Conservation (phyloP, 2,329 filamentous ascomycete genomes). For the Herpotrichia juniperi region DNA sequence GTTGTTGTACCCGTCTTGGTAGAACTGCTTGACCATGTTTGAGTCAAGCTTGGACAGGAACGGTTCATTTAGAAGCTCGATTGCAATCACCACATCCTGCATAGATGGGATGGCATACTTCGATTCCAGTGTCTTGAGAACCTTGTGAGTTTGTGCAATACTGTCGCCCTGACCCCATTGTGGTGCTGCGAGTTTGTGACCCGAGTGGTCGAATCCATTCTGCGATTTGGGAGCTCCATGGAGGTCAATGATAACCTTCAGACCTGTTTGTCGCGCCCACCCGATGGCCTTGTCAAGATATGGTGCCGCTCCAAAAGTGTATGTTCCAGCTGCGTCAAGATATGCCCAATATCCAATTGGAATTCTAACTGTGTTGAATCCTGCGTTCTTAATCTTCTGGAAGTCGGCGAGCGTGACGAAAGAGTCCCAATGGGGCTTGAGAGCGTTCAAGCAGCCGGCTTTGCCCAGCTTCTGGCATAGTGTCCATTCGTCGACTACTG, state of each 20-base stretch:
- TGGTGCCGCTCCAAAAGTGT: conserved; percentile 56
- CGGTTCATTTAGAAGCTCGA: conserved; percentile 64
- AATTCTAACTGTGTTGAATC: conserved; percentile 65
- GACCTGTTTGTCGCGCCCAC: conserved; percentile 59
- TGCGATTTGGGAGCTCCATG: conserved; percentile 60
- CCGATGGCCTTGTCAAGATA: conserved; percentile 63
- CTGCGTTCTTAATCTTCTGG: conserved; percentile 60
- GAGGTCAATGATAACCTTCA: conserved; percentile 64
- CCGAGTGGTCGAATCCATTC: conserved; percentile 68
- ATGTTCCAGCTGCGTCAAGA: conserved; percentile 52
- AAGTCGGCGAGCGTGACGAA: conserved; percentile 60
- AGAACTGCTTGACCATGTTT: conserved; percentile 58
- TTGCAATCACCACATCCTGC: conserved; percentile 64
- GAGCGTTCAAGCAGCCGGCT: conserved; percentile 46
- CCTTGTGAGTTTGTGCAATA: conserved; percentile 57
- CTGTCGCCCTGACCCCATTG: conserved; percentile 56
- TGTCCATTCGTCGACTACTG: conserved; percentile 58
- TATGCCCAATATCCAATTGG: conserved; percentile 67
- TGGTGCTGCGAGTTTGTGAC: conserved; percentile 52
- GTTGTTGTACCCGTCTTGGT: conserved; percentile 60
- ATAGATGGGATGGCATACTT: conserved; percentile 61
- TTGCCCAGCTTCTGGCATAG: conserved; percentile 56
- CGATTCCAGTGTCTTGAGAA: conserved; percentile 61
- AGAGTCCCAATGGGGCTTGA: conserved; percentile 59
- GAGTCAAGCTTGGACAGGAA: conserved; percentile 54